phyloP scores from a whole-genome alignment of 2,329 filamentous ascomycete species.

The Talaromyces marneffei region DNA sequence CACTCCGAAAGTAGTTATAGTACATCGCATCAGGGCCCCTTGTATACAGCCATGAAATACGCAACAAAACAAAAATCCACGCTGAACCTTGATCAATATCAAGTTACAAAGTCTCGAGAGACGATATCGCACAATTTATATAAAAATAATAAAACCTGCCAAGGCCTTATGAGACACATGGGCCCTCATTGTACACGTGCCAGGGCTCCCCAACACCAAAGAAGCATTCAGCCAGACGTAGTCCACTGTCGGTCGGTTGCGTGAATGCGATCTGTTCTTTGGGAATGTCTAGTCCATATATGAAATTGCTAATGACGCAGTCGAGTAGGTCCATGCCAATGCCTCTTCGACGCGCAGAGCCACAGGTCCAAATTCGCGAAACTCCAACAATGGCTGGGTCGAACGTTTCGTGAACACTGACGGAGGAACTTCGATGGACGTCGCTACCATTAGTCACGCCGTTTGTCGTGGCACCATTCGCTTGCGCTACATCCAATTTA shows the following conservation, averaged over 20 bases:
- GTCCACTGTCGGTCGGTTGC: constrained; percentile 59
- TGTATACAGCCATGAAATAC: constrained; percentile 1
- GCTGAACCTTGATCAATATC: not conserved
- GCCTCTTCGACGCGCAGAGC: constrained; percentile 50
- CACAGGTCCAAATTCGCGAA: constrained; percentile 61
- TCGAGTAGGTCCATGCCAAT: constrained; percentile 55
- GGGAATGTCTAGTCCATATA: constrained; percentile 50
- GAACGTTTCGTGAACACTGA: constrained; percentile 41
- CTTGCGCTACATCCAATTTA: constrained; percentile 23
- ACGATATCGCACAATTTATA: not conserved
- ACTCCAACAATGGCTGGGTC: constrained; percentile 54
- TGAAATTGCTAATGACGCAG: constrained; percentile 50
- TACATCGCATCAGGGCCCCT: constrained; percentile 6
- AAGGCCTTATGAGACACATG: constrained; percentile 14
- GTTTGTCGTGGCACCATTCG: constrained; percentile 13
- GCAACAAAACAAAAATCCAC: not conserved
- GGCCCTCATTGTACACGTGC: constrained; percentile 53
- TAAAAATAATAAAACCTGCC: not conserved
- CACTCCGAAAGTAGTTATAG: constrained; percentile 8
- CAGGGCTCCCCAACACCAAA: constrained; percentile 52
- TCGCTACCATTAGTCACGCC: constrained; percentile 11
- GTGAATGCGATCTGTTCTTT: constrained; percentile 58
- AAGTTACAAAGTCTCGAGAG: not conserved
- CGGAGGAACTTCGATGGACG: constrained; percentile 32
- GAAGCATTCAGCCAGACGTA: constrained; percentile 53